Evolutionary conservation across 805 yeast genomes (phyloP).

Genomic region (Naumovozyma castellii): DNA sequence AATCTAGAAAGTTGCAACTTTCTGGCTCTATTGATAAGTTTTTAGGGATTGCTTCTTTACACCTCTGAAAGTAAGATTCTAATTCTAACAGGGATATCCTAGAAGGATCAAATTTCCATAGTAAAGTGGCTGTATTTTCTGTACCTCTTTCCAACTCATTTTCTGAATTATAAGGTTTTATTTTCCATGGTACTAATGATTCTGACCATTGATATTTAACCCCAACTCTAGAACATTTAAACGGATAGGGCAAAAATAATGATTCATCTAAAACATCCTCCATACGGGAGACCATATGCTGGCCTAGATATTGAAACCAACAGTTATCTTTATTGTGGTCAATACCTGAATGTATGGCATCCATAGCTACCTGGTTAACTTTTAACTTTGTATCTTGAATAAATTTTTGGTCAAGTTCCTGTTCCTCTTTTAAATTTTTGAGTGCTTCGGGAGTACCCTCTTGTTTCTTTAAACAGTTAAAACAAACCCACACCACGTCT

Average conservation of each 20-base stretch:
- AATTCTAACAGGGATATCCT: conserved; percentile 27
- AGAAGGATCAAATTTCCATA: conserved; percentile 48
- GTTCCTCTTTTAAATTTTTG: conserved; percentile 6
- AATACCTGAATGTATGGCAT: conserved; percentile 6
- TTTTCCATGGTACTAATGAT: conserved; percentile 6
- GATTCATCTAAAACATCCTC: conserved; percentile 14
- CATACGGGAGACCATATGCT: conserved; percentile 13
- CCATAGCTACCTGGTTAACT: conserved; percentile 12
- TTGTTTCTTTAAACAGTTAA: conserved; percentile 54
- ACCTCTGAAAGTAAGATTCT: conserved; percentile 45
- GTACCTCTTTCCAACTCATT: conserved; percentile 57
- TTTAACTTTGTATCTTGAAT: conserved; percentile 6
- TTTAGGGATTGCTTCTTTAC: conserved; percentile 46
- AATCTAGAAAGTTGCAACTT: conserved; percentile 79
- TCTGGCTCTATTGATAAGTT: conserved; percentile 44
- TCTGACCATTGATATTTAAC: conserved; percentile 24
- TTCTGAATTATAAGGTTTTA: conserved; percentile 6
- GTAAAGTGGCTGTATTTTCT: conserved; percentile 50
- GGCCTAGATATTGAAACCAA: conserved; percentile 28
- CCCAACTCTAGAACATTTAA: conserved; percentile 20
- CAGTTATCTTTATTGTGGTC: conserved; percentile 10
- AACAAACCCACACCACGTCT: conserved; percentile 89
- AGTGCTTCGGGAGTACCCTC: conserved; percentile 31
- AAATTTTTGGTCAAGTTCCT: conserved; percentile 3
- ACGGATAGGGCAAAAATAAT: conserved; percentile 21